Percentiles rank a stretch among this genome's conserved stretches.
These are phyloP conservation scores for Mycena latifolia DNA, from an alignment of 768 basidiomycete genomes.

Conservation along the genomic window DNA sequence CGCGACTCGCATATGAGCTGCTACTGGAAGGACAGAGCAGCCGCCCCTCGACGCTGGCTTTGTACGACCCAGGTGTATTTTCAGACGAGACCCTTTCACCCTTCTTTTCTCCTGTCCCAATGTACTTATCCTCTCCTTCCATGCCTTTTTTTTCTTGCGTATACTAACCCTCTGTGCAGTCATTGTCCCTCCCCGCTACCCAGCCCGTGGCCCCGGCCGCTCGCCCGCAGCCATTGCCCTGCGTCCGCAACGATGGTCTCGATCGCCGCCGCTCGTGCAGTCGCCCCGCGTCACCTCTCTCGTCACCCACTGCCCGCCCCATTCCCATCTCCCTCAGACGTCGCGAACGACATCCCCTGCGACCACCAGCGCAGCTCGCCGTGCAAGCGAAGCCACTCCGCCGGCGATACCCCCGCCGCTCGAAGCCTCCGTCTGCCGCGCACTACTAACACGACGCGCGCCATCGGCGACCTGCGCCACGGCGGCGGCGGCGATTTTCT, in stretches of 20 bases:
- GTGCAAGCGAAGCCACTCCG: too few species aligned
- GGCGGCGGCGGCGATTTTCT: slow-evolving; percentile 1
- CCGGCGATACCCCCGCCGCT: too few species aligned
- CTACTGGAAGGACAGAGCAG: background rate
- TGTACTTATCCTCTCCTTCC: background rate
- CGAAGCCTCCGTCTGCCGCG: too few species aligned
- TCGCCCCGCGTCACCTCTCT: background rate
- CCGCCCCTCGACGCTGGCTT: too few species aligned
- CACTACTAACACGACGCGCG: slow-evolving; percentile 5
- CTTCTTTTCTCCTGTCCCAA: background rate
- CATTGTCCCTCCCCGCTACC: background rate
- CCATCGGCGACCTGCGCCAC: slow-evolving; percentile 13
- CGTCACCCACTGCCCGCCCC: background rate
- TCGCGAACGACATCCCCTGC: background rate
- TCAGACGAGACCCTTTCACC: background rate
- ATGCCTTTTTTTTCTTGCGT: too few species aligned
- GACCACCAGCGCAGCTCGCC: too few species aligned
- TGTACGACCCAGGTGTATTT: background rate
- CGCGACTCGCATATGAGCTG: background rate
- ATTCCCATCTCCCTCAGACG: background rate
- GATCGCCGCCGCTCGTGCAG: background rate
- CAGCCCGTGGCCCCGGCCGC: too few species aligned
- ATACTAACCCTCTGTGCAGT: background rate
- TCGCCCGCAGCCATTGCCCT: too few species aligned
- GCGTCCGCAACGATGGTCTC: too few species aligned